phyloP scores from a whole-genome alignment of 225 moss, liverwort and hornwort genomes.

The Ulota crispa region DNA sequence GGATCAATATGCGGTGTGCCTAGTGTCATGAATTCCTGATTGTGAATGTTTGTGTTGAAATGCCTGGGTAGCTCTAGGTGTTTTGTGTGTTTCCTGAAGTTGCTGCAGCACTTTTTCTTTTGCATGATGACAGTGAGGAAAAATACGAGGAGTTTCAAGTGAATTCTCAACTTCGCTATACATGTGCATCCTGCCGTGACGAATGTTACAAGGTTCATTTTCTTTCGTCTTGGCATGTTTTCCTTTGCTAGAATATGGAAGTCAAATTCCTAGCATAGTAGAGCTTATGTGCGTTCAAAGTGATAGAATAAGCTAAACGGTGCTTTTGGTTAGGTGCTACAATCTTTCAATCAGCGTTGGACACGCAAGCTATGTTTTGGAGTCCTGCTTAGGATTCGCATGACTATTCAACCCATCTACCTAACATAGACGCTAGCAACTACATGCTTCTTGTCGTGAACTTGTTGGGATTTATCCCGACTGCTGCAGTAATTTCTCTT shows the following conservation, averaged over 20 bases:
- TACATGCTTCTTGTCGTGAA: constrained; percentile 4
- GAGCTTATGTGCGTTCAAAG: constrained; percentile 12
- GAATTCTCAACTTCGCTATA: constrained; percentile 80
- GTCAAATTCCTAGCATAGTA: neutral
- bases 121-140: constrained; percentile 63
- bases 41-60: neutral
- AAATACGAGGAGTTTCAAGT: constrained; percentile 84
- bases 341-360: neutral
- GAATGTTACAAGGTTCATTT: constrained; percentile 80
- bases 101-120: neutral
- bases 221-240: constrained; percentile 9
- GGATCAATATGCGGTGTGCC: neutral
- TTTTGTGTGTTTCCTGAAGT: neutral
- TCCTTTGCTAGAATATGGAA: neutral
- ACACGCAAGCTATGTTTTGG: neutral
- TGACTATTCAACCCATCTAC: neutral
- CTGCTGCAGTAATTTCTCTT: neutral
- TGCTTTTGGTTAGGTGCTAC: neutral
- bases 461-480: neutral
- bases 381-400: constrained; percentile 5
- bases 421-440: neutral
- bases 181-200: constrained; percentile 94
- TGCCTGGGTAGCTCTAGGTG: neutral
- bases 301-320: neutral
- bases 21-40: neutral